phyloP scores from a whole-genome alignment of 139 green algal species.

The Medakamo hakoo region DNA sequence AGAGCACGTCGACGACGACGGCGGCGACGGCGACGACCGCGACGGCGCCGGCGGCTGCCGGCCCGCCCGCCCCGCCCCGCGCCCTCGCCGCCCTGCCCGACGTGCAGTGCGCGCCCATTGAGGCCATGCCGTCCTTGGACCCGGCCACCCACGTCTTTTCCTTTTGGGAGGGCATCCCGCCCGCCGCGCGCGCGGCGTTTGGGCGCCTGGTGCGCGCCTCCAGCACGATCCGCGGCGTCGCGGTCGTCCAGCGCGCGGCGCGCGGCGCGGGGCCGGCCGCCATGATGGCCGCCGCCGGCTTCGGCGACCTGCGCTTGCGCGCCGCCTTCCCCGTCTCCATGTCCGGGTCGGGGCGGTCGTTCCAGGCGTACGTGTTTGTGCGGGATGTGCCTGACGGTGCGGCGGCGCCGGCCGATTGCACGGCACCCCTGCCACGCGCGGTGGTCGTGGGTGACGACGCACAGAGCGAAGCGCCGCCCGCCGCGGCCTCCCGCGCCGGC shows the following conservation, averaged over 20 bases:
- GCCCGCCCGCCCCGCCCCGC: neutral
- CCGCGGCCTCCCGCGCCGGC: neutral
- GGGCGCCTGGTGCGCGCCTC: slow-evolving; percentile 51
- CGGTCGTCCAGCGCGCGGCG: slow-evolving; percentile 69
- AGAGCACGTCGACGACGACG: no score
- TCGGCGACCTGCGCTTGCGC: slow-evolving; percentile 56
- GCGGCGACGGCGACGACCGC: neutral
- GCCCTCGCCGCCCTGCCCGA: slow-evolving; percentile 11
- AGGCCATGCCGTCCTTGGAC: slow-evolving; percentile 47
- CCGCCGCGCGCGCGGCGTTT: slow-evolving; percentile 48
- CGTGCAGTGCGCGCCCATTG: slow-evolving; percentile 41
- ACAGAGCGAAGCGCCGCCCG: slow-evolving; percentile 7
- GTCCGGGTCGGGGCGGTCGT: slow-evolving; percentile 66
- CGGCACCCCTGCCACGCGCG: neutral
- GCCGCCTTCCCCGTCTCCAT: slow-evolving; percentile 63
- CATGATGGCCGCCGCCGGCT: slow-evolving; percentile 54
- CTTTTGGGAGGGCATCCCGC: slow-evolving; percentile 86
- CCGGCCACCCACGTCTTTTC: slow-evolving; percentile 73
- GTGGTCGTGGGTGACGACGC: neutral
- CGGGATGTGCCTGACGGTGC: no score
- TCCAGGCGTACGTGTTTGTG: slow-evolving; percentile 69
- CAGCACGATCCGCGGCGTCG: slow-evolving; percentile 37
- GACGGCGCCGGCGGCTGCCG: neutral
- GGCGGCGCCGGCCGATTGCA: no score
- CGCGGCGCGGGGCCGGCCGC: slow-evolving; percentile 24